Conservation (phyloP, 1,284 basidiomycete species). For the Marasmius fiardii region DNA sequence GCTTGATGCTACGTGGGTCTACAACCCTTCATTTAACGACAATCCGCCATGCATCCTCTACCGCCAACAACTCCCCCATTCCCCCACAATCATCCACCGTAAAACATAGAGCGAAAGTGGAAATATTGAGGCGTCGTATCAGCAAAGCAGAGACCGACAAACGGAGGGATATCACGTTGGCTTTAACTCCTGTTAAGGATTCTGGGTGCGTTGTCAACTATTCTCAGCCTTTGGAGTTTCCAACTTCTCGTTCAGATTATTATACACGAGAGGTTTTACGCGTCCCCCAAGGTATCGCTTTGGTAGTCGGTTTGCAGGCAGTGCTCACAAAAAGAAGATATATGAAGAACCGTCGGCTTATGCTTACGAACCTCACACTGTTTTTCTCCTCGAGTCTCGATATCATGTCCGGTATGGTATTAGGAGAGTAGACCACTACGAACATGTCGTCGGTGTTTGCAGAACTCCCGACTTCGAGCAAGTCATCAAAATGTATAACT, state of each 20-base stretch:
- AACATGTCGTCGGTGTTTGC: slow-evolving; percentile 35
- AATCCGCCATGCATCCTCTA: background rate
- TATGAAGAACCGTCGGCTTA: slow-evolving; percentile 27
- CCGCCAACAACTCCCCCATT: background rate
- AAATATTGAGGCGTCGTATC: slow-evolving; percentile 21
- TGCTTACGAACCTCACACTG: slow-evolving; percentile 38
- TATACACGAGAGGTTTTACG: slow-evolving; percentile 38
- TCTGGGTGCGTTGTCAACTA: slow-evolving; percentile 25
- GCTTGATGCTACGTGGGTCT: background rate
- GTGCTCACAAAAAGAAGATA: slow-evolving; percentile 26
- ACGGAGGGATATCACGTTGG: slow-evolving; percentile 34
- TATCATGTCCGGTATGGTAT: slow-evolving; percentile 28
- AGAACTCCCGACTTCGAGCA: slow-evolving; percentile 28
- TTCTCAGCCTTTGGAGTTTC: background rate
- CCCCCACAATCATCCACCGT: background rate
- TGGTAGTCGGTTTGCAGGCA: slow-evolving; percentile 35
- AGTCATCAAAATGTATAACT: slow-evolving; percentile 29
- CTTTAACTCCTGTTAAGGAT: slow-evolving; percentile 36
- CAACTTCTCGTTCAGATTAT: slow-evolving; percentile 3
- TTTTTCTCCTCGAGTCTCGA: slow-evolving; percentile 36
- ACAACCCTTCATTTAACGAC: background rate
- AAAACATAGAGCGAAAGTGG: background rate
- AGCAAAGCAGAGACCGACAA: slow-evolving; percentile 41
- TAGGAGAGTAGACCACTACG: slow-evolving; percentile 29
- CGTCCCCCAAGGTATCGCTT: slow-evolving; percentile 35